These are phyloP conservation scores for Gastrolobium villosum DNA, from an alignment of 306 rosid genomes.

Conservation along the genomic window DNA sequence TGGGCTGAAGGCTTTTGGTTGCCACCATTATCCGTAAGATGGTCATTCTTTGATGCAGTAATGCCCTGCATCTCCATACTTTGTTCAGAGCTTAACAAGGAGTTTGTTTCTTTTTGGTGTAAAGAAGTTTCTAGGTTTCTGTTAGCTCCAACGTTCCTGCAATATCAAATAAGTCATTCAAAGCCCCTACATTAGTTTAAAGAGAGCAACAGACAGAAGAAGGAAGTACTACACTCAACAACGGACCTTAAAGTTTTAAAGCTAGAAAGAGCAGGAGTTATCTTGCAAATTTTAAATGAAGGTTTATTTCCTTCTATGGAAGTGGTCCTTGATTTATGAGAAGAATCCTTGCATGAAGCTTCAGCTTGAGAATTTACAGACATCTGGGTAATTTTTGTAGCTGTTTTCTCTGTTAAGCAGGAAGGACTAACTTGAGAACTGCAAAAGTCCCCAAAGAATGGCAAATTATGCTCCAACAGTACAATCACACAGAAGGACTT, in stretches of 20 bases:
- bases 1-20: constrained; percentile 52
- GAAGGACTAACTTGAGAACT: constrained; percentile 62
- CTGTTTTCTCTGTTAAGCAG: constrained; percentile 56
- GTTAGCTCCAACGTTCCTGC: constrained; percentile 56
- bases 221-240: constrained; percentile 29
- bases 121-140: constrained; percentile 51
- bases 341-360: constrained; percentile 51
- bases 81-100: constrained; percentile 47
- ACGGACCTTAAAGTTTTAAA: constrained; percentile 62
- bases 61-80: constrained; percentile 51
- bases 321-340: constrained; percentile 53
- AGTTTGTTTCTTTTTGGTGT: constrained; percentile 53
- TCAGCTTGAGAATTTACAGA: constrained; percentile 52
- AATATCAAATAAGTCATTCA: constrained; percentile 44
- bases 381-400: constrained; percentile 49
- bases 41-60: constrained; percentile 50
- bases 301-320: constrained; percentile 62
- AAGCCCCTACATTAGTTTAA: constrained; percentile 22
- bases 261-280: constrained; percentile 60
- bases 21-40: constrained; percentile 52
- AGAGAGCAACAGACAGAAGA: constrained; percentile 32
- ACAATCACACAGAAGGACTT: constrained; percentile 33
- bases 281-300: constrained; percentile 57
- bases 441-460: constrained; percentile 44
- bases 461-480: constrained; percentile 37